Percentiles rank a stretch among this genome's conserved stretches.
phyloP scores from a whole-genome alignment of 805 yeast genomes.

The Myxozyma sirexii region DNA sequence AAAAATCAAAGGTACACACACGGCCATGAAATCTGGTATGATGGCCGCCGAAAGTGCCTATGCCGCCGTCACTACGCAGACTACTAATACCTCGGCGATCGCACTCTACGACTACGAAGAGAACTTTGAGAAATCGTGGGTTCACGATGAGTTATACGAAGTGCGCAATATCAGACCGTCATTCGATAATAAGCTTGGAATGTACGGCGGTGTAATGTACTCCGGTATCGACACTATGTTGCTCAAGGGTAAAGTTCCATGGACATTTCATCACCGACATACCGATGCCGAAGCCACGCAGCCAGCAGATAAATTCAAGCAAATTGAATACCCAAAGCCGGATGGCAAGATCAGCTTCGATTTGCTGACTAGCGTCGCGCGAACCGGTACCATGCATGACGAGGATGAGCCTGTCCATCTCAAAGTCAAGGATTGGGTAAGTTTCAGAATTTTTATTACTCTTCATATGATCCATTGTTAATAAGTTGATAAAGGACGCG shows the following conservation, averaged over 20 bases:
- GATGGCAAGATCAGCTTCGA: slow-evolving; percentile 93
- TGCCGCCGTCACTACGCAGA: slow-evolving; percentile 48
- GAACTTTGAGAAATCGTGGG: slow-evolving; percentile 78
- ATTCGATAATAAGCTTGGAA: slow-evolving; percentile 73
- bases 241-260: slow-evolving; percentile 78
- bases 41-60: slow-evolving; percentile 88
- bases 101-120: slow-evolving; percentile 62
- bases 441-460: not conserved
- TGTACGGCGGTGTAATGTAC: slow-evolving; percentile 77
- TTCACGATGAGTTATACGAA: slow-evolving; percentile 75
- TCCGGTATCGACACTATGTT: slow-evolving; percentile 83
- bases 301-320: slow-evolving; percentile 64
- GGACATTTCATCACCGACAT: slow-evolving; percentile 73
- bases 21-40: slow-evolving; percentile 95
- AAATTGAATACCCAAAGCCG: slow-evolving; percentile 91
- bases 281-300: slow-evolving; percentile 76
- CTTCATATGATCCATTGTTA: not conserved
- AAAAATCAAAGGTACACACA: slow-evolving; percentile 95
- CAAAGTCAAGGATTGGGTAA: slow-evolving; percentile 48
- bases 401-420: slow-evolving; percentile 93
- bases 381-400: slow-evolving; percentile 95
- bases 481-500: slow-evolving; percentile 42
- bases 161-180: slow-evolving; percentile 94
- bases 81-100: slow-evolving; percentile 35
- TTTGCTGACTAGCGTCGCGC: slow-evolving; percentile 86